Base-by-base conservation (phyloP, 345 rosid genomes). In the Eucalyptus dawsonii region DNA sequence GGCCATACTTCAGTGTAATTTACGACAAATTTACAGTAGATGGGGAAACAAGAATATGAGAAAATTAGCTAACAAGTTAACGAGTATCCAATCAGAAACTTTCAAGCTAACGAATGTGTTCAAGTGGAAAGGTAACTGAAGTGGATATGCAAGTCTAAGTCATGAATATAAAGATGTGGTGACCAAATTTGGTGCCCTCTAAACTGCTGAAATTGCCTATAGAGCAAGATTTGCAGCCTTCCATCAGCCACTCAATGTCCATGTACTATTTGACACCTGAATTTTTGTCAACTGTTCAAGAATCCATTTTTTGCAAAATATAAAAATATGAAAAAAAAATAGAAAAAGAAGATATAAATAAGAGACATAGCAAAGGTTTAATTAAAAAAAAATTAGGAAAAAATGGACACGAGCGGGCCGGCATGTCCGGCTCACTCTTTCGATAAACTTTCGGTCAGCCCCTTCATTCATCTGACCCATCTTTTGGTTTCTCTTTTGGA, bases 251-350 rank as follows among this genome's bases (percentile, higher is more conserved):
- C 72, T 65, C 34, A 29, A 31, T 65, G 37, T 65, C 34, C 34
- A 29, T 29, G 14, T 58, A 58, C 29, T 24, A 49, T 49, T 49
- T 49, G 56, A 44, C 10, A 53, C 10, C 24, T 19, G 58, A 53
- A 53, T 19, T 19, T 53, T 53, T 53, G 58, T 53, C 58, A 4
- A 53, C 10, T 0, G 58, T 53, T 53, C 58, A 53, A 53, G 58
- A 3, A 1, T 53, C 58, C 24, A 53, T 53, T 53, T 53, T 53
- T 53, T 53, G 11, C 58, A 53, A 53, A 51, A 17, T 51, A 16
- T 51, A 1, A 6, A 50, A 50, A 51, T 6, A 44, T 2, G 17
- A 0, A 3, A 7, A 17, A 53, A 17, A 51, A 53, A 19, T 0
- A 53, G 10, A 19, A 53, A 53, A 53, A 53, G 2, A 19, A 53